Evolutionary conservation across 768 basidiomycete species (phyloP).

Genomic region (Rhodotorula toruloides): DNA sequence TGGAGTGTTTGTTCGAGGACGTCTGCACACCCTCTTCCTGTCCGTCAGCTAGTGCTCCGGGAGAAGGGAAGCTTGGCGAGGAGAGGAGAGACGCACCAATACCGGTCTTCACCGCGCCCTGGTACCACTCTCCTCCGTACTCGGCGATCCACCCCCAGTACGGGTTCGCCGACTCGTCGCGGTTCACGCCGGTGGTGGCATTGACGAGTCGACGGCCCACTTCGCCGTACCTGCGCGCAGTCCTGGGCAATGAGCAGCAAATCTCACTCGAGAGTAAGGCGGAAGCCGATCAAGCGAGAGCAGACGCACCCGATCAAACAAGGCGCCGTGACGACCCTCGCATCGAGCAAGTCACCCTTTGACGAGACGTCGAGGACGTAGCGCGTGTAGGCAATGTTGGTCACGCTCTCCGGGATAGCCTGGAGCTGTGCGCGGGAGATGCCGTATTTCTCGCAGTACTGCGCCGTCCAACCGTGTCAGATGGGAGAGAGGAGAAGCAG

Average conservation of each 20-base stretch:
- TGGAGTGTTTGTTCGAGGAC: constrained; percentile 65
- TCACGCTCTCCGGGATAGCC: constrained; percentile 60
- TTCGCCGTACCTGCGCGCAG: constrained; percentile 88
- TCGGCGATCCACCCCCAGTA: constrained; percentile 59
- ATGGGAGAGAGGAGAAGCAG: not conserved
- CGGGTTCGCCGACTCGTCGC: constrained; percentile 62
- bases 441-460: constrained; percentile 67
- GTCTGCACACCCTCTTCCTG: too few species aligned
- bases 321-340: constrained; percentile 74
- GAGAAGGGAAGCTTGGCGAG: constrained; percentile 9
- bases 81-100: constrained; percentile 56
- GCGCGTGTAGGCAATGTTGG: constrained; percentile 78
- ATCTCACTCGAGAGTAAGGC: too few species aligned
- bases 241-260: too few species aligned
- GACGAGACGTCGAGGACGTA: constrained; percentile 74
- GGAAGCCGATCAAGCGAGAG: too few species aligned
- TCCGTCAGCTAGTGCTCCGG: too few species aligned
- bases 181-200: constrained; percentile 51
- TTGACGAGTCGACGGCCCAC: constrained; percentile 77
- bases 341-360: constrained; percentile 67
- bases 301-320: constrained; percentile 88
- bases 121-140: constrained; percentile 67
- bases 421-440: constrained; percentile 56
- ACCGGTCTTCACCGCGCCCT: constrained; percentile 65
- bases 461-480: not conserved